Base-by-base conservation (phyloP, 768 basidiomycete species). In the Neoboletus brunneissimus region DNA sequence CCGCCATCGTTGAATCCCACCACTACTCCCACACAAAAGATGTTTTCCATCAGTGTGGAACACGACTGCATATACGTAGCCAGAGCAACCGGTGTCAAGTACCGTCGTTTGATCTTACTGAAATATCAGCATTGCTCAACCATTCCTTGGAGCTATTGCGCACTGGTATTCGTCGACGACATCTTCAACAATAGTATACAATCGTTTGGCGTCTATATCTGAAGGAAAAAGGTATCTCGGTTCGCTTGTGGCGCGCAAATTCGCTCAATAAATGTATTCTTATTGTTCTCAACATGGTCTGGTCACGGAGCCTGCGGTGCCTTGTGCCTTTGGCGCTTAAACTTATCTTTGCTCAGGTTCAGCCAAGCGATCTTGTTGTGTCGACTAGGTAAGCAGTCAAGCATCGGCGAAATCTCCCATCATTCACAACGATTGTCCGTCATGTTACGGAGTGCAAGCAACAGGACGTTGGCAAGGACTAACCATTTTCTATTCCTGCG, bases 41-140 rank as follows among this genome's bases (percentile, higher is more conserved):
- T 44, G 43, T 16, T 27, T 5, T 18, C 25, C 16, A 4, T 43
- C 42, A 5, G 42, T 15, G 1, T 43, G 23, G 42, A 43, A 43
- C 0, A 8, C 23, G 9, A 27, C 16, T 25, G 25, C 10, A 1
- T 2, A 27, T 16, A 44, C 23, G 2, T 5, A 3, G 0, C 1
- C 15, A 11, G 22, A 25, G 16, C 5, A 4, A 8, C 43, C 25
- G n/a, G n/a, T n/a, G n/a, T n/a, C n/a, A n/a, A n/a, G n/a, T n/a
- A n/a, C n/a, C n/a, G n/a, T n/a, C n/a, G 25, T 18, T 25, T 44
- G 43, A 10, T 44, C 25, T 44, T 44, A 10, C 16, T 44, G 5
- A 18, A 44, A 18, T 2, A 10, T 44, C 16, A 44, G 25, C 25
- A 27, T 11, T 44, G 8, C 9, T 18, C 23, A 23, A 9, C 18